These are phyloP conservation scores for Phytophthora uliginosa DNA, from an alignment of 352 stramenopile genomes.

Conservation along the genomic window DNA sequence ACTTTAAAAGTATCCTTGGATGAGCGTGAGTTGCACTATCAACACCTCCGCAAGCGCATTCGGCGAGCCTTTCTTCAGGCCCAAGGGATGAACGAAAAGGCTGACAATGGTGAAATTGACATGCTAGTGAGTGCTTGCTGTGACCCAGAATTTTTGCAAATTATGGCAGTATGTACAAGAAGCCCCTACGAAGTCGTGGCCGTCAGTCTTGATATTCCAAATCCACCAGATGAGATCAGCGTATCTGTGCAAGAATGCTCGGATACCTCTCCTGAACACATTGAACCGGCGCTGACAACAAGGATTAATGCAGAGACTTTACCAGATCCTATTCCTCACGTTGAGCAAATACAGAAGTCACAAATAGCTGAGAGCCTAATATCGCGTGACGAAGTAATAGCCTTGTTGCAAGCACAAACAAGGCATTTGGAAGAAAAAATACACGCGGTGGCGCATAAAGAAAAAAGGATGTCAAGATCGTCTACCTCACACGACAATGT, in stretches of 20 bases:
- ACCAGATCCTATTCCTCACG: not conserved
- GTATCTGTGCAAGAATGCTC: not conserved
- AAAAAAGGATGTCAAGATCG: not conserved
- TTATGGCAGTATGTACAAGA: slow-evolving; percentile 27
- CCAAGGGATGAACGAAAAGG: slow-evolving; percentile 7
- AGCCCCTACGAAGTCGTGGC: not conserved
- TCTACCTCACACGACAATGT: not conserved
- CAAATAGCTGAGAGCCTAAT: slow-evolving; percentile 18
- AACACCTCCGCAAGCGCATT: slow-evolving; percentile 33
- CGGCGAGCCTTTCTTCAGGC: slow-evolving; percentile 17
- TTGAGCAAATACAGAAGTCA: not conserved
- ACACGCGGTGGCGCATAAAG: slow-evolving; percentile 8
- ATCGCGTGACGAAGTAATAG: slow-evolving; percentile 41
- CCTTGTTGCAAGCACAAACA: slow-evolving; percentile 28
- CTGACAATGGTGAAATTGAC: slow-evolving; percentile 17
- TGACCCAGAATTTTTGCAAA: slow-evolving; percentile 24
- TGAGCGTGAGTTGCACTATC: slow-evolving; percentile 32
- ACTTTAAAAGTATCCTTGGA: slow-evolving; percentile 16
- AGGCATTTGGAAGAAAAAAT: slow-evolving; percentile 37
- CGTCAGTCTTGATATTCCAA: not conserved
- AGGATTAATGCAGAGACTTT: not conserved
- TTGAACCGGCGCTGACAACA: not conserved
- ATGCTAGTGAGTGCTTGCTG: slow-evolving; percentile 30
- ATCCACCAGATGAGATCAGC: not conserved
- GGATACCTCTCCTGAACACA: not conserved